These are phyloP conservation scores for Suillus tomentosus DNA, from an alignment of 768 basidiomycete genomes.

Conservation along the genomic window DNA sequence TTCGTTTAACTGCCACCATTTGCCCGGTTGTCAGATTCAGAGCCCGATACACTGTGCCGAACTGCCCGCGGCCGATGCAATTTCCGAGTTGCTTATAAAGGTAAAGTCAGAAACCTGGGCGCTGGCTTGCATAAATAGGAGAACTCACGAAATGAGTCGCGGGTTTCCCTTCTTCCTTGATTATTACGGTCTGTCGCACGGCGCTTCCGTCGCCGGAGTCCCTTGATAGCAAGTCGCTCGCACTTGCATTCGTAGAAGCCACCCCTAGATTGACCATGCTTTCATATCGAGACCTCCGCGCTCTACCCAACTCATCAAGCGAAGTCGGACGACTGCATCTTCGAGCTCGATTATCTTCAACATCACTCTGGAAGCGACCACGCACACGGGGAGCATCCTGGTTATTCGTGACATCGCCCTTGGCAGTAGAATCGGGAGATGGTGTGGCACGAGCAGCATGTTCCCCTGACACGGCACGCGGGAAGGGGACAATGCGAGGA, in stretches of 20 bases:
- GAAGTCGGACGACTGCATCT: constrained; percentile 63
- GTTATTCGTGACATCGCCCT: constrained; percentile 36
- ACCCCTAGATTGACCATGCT: constrained; percentile 68
- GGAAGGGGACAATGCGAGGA: constrained; percentile 63
- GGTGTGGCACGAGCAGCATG: constrained; percentile 37
- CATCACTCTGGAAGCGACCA: constrained; percentile 74
- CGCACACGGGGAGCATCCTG: constrained; percentile 43
- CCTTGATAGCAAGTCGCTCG: constrained; percentile 65
- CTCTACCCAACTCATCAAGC: constrained; percentile 65
- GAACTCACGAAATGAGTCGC: constrained; percentile 79
- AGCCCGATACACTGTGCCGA: constrained; percentile 94
- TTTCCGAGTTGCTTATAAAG: constrained; percentile 87
- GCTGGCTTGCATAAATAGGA: constrained; percentile 16
- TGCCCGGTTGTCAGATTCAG: constrained; percentile 93
- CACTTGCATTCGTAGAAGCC: constrained; percentile 51
- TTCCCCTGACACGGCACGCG: constrained; percentile 58
- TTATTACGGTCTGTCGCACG: constrained; percentile 67
- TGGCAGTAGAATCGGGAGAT: constrained; percentile 38
- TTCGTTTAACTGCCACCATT: constrained; percentile 99
- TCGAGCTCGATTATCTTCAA: constrained; percentile 56
- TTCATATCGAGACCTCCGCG: constrained; percentile 65
- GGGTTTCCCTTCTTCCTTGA: constrained; percentile 80
- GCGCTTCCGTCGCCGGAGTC: constrained; percentile 67
- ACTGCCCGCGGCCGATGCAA: constrained; percentile 96
- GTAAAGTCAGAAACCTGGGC: constrained; percentile 1